Conservation (phyloP, 495 filamentous ascomycete genomes). For the Penicilliopsis zonata region DNA sequence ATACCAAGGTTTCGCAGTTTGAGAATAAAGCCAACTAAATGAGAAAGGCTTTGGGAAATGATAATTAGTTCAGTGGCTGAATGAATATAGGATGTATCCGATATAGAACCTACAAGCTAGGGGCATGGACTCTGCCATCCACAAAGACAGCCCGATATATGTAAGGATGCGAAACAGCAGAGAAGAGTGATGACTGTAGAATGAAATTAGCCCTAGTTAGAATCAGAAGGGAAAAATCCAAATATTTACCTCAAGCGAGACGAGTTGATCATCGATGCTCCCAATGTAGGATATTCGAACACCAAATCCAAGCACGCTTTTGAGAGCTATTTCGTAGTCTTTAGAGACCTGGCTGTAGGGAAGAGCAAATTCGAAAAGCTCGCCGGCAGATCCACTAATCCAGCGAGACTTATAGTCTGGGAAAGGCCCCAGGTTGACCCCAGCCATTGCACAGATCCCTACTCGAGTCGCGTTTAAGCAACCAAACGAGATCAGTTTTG, state of each 20-base stretch:
- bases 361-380: conserved; percentile 85
- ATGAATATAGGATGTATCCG: background rate
- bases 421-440: conserved; percentile 89
- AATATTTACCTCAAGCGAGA: conserved; percentile 63
- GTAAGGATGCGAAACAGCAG: conserved; percentile 74
- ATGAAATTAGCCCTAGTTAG: too few species aligned
- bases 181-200: conserved; percentile 69
- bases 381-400: conserved; percentile 76
- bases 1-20: conserved; percentile 90
- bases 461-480: conserved; percentile 59
- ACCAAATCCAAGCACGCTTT: conserved; percentile 59
- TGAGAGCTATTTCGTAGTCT: conserved; percentile 64
- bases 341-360: conserved; percentile 70
- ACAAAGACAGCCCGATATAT: conserved; percentile 92
- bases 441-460: conserved; percentile 86
- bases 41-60: conserved; percentile 48
- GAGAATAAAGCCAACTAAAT: conserved; percentile 83
- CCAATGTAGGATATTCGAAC: conserved; percentile 76
- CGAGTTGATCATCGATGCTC: conserved; percentile 93
- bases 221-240: background rate
- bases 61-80: conserved; percentile 3
- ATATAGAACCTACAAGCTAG: conserved; percentile 57
- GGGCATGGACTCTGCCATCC: conserved; percentile 82
- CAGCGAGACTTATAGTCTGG: conserved; percentile 71
- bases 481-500: conserved; percentile 72